Percentiles rank a stretch among this genome's conserved stretches.
phyloP scores from a whole-genome alignment of 2,329 filamentous ascomycete species.

The Tolypocladium pustulatum region DNA sequence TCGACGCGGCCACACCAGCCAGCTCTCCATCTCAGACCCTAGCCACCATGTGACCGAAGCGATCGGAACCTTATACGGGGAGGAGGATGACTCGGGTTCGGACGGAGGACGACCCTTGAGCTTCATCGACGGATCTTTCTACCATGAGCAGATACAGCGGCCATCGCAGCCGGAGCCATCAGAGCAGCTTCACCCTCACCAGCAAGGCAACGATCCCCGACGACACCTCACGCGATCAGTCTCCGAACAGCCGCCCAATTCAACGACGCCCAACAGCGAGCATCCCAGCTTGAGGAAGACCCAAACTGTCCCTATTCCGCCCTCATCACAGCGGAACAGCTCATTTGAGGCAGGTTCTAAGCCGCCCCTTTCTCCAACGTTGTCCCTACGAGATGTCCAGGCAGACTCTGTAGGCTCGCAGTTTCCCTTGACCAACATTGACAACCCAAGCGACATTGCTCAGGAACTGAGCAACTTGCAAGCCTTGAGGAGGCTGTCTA shows the following conservation, averaged over 20 bases:
- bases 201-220: constrained; percentile 24
- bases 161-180: constrained; percentile 8
- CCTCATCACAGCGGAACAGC: constrained; percentile 28
- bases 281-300: constrained; percentile 28
- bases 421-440: constrained; percentile 82
- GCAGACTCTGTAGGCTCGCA: constrained; percentile 52
- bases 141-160: constrained; percentile 38
- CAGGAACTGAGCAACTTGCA: constrained; percentile 90
- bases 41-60: constrained; percentile 91
- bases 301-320: constrained; percentile 28
- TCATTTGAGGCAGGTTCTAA: constrained; percentile 30
- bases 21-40: constrained; percentile 69
- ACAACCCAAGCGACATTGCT: constrained; percentile 77
- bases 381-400: constrained; percentile 43
- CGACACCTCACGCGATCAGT: constrained; percentile 32
- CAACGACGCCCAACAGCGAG: constrained; percentile 18
- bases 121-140: constrained; percentile 51
- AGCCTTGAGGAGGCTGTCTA: constrained; percentile 83
- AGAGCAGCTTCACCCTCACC: constrained; percentile 14
- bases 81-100: constrained; percentile 54
- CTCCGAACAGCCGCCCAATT: constrained; percentile 29
- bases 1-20: constrained; percentile 47
- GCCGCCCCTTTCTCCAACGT: constrained; percentile 40
- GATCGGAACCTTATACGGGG: constrained; percentile 83
- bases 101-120: constrained; percentile 56